Evolutionary conservation across 164 flowering plant genomes (phyloP).

Genomic region (Stephania cephalantha): DNA sequence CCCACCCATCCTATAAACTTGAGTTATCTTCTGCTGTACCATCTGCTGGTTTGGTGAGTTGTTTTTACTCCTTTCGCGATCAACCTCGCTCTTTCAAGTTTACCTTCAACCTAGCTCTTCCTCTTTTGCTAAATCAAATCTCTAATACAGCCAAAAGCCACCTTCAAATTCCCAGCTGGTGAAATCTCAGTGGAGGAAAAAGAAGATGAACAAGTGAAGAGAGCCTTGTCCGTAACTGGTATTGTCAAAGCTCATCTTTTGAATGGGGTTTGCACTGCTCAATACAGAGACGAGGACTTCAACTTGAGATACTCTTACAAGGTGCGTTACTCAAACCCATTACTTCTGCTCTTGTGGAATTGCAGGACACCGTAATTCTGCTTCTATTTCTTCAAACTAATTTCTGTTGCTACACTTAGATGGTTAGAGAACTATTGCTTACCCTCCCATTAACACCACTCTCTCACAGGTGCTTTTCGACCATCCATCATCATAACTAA

Average conservation of each 20-base stretch:
- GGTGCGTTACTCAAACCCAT: slow-evolving; percentile 34
- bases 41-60: slow-evolving; percentile 64
- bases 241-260: slow-evolving; percentile 49
- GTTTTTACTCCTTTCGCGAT: slow-evolving; percentile 16
- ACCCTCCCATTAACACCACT: background rate
- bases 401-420: background rate
- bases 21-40: slow-evolving; percentile 74
- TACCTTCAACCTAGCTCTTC: background rate
- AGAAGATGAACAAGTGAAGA: slow-evolving; percentile 61
- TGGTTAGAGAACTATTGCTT: background rate
- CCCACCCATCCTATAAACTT: slow-evolving; percentile 60
- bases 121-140: background rate
- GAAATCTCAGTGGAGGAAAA: slow-evolving; percentile 78
- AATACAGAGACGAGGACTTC: slow-evolving; percentile 53
- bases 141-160: slow-evolving; percentile 75
- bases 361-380: background rate
- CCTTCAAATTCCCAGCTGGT: slow-evolving; percentile 72
- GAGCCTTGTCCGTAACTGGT: slow-evolving; percentile 51
- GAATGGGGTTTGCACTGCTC: slow-evolving; percentile 74
- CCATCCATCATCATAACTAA: background rate
- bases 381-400: background rate
- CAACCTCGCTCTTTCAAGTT: too few species aligned
- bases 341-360: background rate
- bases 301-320: slow-evolving; percentile 70
- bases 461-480: background rate